A percentile compares a stretch with the other conserved stretches of the same genome.
phyloP scores from a whole-genome alignment of 2,329 filamentous ascomycete species.

The Thielaviopsis populi region DNA sequence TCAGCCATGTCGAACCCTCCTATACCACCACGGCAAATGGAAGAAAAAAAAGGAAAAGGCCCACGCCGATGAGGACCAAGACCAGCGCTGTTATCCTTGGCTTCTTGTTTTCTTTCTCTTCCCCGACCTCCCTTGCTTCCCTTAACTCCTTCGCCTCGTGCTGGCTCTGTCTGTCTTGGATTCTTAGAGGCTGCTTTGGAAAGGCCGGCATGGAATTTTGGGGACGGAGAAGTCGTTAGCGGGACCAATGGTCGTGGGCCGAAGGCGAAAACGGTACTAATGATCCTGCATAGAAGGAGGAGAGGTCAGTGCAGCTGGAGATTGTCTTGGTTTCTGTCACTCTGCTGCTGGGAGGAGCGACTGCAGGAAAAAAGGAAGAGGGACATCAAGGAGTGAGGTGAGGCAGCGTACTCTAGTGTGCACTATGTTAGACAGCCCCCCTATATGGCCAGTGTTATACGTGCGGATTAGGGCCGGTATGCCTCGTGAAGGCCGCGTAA shows the following conservation, averaged over 20 bases:
- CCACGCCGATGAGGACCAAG: not conserved
- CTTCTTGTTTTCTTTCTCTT: slow-evolving; percentile 5
- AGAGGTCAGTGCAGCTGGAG: not conserved
- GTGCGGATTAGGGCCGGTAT: not conserved
- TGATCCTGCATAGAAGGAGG: not conserved
- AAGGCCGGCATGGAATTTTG: not conserved
- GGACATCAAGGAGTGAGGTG: not conserved
- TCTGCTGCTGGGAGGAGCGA: not conserved
- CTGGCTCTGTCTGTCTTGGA: not conserved
- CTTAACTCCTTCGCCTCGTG: not conserved
- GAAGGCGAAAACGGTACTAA: not conserved
- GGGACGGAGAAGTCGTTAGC: not conserved
- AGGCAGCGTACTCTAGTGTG: not conserved
- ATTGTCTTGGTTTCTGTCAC: not conserved
- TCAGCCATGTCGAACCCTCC: not conserved
- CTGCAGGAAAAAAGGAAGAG: not conserved
- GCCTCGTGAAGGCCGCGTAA: slow-evolving; percentile 1
- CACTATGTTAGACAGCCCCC: not conserved
- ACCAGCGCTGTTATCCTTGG: not conserved
- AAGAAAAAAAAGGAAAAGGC: not conserved
- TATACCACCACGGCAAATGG: not conserved
- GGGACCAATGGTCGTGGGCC: not conserved
- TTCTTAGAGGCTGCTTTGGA: not conserved
- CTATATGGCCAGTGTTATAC: not conserved
- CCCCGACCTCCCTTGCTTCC: slow-evolving; percentile 1